These are phyloP conservation scores for Chara braunii DNA, from an alignment of 139 green algal genomes.

Conservation along the genomic window DNA sequence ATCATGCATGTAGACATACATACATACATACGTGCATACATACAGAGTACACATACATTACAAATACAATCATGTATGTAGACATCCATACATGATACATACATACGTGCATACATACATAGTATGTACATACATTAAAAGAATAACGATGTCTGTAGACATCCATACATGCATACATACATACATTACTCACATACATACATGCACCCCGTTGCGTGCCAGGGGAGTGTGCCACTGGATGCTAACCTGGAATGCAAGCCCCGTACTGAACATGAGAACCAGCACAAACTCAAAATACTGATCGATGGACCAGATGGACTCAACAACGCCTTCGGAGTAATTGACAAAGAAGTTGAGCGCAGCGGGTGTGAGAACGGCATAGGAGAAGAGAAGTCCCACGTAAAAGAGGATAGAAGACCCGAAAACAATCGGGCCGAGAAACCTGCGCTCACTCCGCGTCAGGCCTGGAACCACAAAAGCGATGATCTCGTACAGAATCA, in stretches of 20 bases:
- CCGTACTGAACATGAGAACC: slow-evolving; percentile 91
- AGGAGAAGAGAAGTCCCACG: slow-evolving; percentile 82
- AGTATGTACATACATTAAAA: slow-evolving; percentile 3
- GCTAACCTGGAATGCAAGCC: slow-evolving; percentile 87
- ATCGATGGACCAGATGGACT: slow-evolving; percentile 97
- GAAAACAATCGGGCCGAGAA: slow-evolving; percentile 86
- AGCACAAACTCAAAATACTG: slow-evolving; percentile 99
- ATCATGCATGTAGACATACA: too few relatives aligned
- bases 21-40: too few relatives aligned
- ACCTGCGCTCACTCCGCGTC: slow-evolving; percentile 72
- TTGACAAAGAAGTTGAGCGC: slow-evolving; percentile 95
- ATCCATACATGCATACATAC: neutral
- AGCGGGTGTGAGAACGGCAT: slow-evolving; percentile 88
- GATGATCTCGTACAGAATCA: slow-evolving; percentile 93
- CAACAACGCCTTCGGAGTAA: slow-evolving; percentile 92
- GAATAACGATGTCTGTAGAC: neutral
- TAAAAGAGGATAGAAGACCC: slow-evolving; percentile 93
- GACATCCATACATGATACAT: neutral
- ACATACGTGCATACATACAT: too few relatives aligned
- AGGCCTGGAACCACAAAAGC: slow-evolving; percentile 92
- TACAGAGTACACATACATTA: slow-evolving; percentile 12
- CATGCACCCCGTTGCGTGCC: too few relatives aligned
- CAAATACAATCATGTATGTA: neutral
- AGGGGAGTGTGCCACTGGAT: neutral
- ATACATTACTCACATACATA: neutral